Evolutionary conservation across 2,329 filamentous ascomycete genomes (phyloP), one percentile per base, ranked within the genome.

Genomic region (Cercospora brassicicola): DNA sequence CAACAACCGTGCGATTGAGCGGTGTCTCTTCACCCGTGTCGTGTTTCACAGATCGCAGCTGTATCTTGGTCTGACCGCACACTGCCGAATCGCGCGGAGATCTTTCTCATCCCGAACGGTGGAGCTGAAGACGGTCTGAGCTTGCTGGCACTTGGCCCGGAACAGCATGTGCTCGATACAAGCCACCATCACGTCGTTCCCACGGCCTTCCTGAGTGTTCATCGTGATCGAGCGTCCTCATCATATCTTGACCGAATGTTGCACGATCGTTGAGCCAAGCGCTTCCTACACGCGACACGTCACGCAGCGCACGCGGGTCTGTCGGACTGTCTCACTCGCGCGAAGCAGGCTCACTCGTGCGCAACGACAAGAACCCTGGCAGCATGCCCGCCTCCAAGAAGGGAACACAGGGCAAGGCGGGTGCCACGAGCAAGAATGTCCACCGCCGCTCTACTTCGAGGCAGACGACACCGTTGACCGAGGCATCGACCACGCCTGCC

Each of bases 401-500:
- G 64, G 73, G 74, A 67, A 67, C 73, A 13, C 69, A 68, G 33
- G 59, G 69, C 65, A 74, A 73, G 42, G 45, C 62, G n/a, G 48
- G 15, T 15, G 48, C 71, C 33, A 66, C 65, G 26, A 65, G 84
- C 69, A 84, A 62, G 30, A 67, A 69, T 61, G 39, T 84, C 73
- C 85, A 86, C 73, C 85, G 88, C 69, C 88, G 89, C 73, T 90
- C 89, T 73, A 85, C 88, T 69, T 93, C 90, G 77, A 89, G 91
- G 76, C 94, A 93, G 79, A 92, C 90, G 39, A 94, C 91, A 15
- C 92, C 91, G 39, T 72, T 76, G 28, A 75, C 76, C 11, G 80
- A 83, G 36, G 71, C 80, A 79, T 75, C 81, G 79, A 76, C 85
- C 82, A 75, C 84, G 73, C 79, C 83, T 73, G 69, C 78, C 18